A percentile compares a stretch with the other conserved stretches of the same genome.
These are phyloP conservation scores for Neospora caninum DNA, from an alignment of 169 alveolate genomes.

Conservation along the genomic window DNA sequence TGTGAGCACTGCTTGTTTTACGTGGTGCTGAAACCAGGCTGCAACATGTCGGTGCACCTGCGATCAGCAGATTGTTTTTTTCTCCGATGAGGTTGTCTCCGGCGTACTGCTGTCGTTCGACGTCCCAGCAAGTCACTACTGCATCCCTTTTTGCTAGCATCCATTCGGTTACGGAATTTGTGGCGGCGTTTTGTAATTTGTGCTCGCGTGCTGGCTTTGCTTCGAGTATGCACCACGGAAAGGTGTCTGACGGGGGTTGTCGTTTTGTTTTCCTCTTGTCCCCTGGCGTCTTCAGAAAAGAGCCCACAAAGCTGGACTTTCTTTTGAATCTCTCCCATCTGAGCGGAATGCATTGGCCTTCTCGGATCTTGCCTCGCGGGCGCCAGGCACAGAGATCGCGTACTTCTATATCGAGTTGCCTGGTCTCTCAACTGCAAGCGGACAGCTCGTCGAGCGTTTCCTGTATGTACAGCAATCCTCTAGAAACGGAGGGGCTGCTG, in stretches of 20 bases:
- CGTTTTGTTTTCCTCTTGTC: not conserved
- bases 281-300: conserved; percentile 37
- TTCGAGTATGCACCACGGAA: not conserved
- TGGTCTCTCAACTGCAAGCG: conserved; percentile 62
- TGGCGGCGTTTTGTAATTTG: too few species aligned
- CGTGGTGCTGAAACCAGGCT: too few species aligned
- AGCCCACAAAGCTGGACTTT: conserved; percentile 50
- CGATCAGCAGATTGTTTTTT: too few species aligned
- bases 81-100: too few species aligned
- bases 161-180: too few species aligned
- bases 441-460: conserved; percentile 54
- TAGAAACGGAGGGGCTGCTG: not conserved
- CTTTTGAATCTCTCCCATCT: conserved; percentile 17
- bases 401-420: conserved; percentile 67
- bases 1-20: too few species aligned
- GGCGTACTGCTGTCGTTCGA: too few species aligned
- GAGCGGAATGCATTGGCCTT: not conserved
- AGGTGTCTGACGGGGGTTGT: not conserved
- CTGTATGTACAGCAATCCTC: conserved; percentile 42
- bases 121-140: too few species aligned
- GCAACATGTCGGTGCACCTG: too few species aligned
- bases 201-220: too few species aligned
- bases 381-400: conserved; percentile 29
- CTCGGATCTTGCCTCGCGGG: conserved; percentile 50
- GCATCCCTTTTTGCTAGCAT: too few species aligned